Evolutionary conservation across 139 green algal genomes (phyloP), one percentile per base, ranked within the genome.

Genomic region (Tetradesmus lagerheimii): DNA sequence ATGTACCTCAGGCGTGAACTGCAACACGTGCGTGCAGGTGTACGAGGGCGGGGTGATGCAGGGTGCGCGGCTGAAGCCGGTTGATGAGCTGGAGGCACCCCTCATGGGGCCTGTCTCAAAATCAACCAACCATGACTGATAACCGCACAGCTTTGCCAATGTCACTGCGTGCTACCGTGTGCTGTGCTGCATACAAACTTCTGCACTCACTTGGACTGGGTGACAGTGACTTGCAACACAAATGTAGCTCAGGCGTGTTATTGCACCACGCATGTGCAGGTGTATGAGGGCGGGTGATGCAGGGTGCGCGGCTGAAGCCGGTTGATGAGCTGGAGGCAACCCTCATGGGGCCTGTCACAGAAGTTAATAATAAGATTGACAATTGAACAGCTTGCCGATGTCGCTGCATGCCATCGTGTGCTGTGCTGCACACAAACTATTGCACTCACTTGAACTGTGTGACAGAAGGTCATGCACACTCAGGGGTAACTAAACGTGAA

Each of bases 301-400:
- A 8, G 5, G 85, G 87, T 12, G 76, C 87, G 29, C 90, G 84
- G 41, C 79, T 97, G 41, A 96, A 96, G 86, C 15, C 34, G 29
- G 43, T 78, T 9, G 90, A 95, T 31, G 90, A 96, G 82, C 92
- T 99, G 35, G 78, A 77, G 14, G 38, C 86, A n/a, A n/a, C n/a
- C n/a, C n/a, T n/a, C n/a, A n/a, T n/a, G n/a, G n/a, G n/a, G n/a
- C n/a, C n/a, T n/a, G n/a, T n/a, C n/a, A n/a, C n/a, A n/a, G n/a
- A n/a, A n/a, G n/a, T n/a, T n/a, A n/a, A n/a, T n/a, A n/a, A n/a
- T n/a, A n/a, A 50, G n/a, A n/a, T 9, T 50, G 43, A 5, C 43
- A 50, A 9, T 9, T 50, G 43, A 5, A 9, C 43, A 50, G 43
- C n/a, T n/a, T n/a, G n/a, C n/a, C n/a, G 43, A 50, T 50, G 43